phyloP scores from a whole-genome alignment of 805 yeast species.

The Candida stauntonica region DNA sequence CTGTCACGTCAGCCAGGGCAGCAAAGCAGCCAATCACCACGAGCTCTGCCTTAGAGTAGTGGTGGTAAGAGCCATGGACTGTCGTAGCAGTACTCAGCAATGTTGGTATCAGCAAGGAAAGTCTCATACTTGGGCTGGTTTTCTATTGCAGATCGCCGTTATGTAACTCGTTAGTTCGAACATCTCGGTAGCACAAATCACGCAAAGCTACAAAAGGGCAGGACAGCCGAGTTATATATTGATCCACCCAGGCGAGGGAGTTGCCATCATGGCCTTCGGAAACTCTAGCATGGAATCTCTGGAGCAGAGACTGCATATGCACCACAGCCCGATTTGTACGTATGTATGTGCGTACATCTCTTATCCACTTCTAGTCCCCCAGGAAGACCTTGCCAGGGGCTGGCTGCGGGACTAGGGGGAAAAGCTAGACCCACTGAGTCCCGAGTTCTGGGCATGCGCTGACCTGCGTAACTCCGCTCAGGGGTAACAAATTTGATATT shows the following conservation, averaged over 20 bases:
- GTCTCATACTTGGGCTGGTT: background rate
- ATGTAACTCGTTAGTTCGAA: background rate
- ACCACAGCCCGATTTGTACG: too few species aligned
- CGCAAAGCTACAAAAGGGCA: background rate
- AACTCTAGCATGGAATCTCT: background rate
- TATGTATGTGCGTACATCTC: too few species aligned
- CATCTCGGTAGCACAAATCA: background rate
- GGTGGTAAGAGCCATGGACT: constrained; percentile 12
- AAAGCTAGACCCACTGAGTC: too few species aligned
- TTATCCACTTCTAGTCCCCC: too few species aligned
- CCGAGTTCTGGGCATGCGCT: too few species aligned
- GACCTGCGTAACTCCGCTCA: too few species aligned
- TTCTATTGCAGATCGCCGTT: background rate
- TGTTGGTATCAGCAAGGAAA: background rate
- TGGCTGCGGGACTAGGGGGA: too few species aligned
- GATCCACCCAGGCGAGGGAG: too few species aligned
- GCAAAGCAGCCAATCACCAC: constrained; percentile 26
- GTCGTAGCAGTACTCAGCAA: background rate
- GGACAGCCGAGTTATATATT: background rate
- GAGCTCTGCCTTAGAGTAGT: constrained; percentile 14
- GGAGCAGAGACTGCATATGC: too few species aligned
- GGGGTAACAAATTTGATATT: too few species aligned
- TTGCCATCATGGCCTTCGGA: background rate
- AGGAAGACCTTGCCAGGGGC: too few species aligned
- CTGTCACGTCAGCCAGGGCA: constrained; percentile 21